Base-by-base conservation (phyloP, 495 filamentous ascomycete genomes). In the Friedmanniomyces endolithicus region DNA sequence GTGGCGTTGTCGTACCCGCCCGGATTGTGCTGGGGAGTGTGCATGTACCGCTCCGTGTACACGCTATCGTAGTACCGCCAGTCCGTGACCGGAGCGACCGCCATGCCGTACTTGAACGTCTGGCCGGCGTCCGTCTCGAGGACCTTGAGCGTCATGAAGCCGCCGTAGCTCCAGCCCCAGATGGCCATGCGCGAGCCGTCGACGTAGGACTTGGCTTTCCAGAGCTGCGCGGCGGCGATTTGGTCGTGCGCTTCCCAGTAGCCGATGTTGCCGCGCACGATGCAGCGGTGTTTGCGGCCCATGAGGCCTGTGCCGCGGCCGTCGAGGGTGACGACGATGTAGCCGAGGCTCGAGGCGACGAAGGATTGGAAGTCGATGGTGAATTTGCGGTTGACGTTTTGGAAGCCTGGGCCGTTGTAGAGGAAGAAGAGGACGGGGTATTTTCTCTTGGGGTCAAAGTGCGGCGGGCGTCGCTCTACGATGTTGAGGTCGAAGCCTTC, bases 161-260 rank as follows among this genome's bases (percentile, higher is more conserved):
- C 92, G 33, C 92, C 92, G 64, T 90, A 98, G 58, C 86, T 92
- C 92, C 92, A 98, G 34, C 92, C 92, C 92, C 92, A 98, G 63
- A 98, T 95, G 0, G 89, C 90, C 55, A 98, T 80, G 31, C 83
- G 76, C 11, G 78, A 71, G 56, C 77, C 75, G 68, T 97, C 94
- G 6, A 94, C 84, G 67, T 97, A 97, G 25, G 75, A 65, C 72
- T 92, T 94, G 39, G 69, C 65, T 0, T 81, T 83, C 86, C 87
- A 97, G 50, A 85, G 79, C 72, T 90, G 87, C 17, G 87, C 92
- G 4, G 88, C 85, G 7, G 82, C 84, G 52, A 98, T 96, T 68
- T 98, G 92, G 65, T 97, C 94, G 31, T 78, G 75, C 9, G 88
- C 80, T 74, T 98, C 92, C 64, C 80, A 88, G 64, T 84, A 71